phyloP scores from a whole-genome alignment of 1,284 basidiomycete species.

The Trichosporon asahii region DNA sequence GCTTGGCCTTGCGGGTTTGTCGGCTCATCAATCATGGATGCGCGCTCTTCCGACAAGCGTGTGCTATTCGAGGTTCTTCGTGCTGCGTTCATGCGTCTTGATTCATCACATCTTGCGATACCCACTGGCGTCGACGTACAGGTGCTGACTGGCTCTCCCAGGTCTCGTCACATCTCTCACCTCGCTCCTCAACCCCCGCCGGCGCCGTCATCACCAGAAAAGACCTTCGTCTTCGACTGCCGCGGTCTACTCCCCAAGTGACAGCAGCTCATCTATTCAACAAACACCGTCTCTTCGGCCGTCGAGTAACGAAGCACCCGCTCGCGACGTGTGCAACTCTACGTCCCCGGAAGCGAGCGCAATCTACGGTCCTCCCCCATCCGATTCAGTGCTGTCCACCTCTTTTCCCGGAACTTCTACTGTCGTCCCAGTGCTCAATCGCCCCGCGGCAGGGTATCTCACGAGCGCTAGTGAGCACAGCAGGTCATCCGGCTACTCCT shows the following conservation, averaged over 20 bases:
- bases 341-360: neutral
- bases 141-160: neutral
- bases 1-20: neutral
- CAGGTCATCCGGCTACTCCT: neutral
- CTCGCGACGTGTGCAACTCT: neutral
- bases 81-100: neutral
- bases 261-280: neutral
- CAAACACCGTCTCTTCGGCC: neutral
- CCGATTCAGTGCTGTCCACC: too few species aligned
- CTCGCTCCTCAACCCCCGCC: neutral
- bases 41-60: neutral
- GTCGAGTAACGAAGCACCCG: neutral
- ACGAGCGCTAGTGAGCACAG: too few species aligned
- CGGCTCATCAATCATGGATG: neutral
- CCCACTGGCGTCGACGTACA: neutral
- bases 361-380: too few species aligned
- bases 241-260: neutral
- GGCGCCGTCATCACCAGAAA: neutral
- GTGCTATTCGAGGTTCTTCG: neutral
- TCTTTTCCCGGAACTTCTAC: too few species aligned
- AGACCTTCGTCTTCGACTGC: neutral
- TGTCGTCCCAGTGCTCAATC: too few species aligned
- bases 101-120: neutral
- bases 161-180: neutral
- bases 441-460: too few species aligned